Evolutionary conservation across 768 basidiomycete genomes (phyloP).

Genomic region (Pseudohyphozyma bogoriensis): DNA sequence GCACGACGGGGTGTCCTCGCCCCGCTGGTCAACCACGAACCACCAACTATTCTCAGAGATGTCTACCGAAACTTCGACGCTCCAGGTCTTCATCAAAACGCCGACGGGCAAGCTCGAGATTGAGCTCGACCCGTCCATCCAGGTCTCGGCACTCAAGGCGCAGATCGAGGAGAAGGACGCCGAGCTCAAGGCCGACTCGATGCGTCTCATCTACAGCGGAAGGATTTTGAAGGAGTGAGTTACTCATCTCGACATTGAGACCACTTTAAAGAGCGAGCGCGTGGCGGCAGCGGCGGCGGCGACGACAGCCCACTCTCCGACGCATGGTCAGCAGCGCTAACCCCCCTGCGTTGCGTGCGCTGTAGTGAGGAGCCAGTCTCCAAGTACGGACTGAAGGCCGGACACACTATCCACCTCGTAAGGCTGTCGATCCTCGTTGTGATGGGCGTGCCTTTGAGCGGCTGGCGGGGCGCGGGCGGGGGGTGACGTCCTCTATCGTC

Average conservation of each 20-base stretch:
- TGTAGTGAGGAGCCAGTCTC: neutral
- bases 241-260: too few relatives aligned
- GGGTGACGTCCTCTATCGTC: neutral
- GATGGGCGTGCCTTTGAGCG: neutral
- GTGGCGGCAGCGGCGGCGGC: too few relatives aligned
- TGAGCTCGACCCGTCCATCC: constrained; percentile 54
- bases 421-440: neutral
- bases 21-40: too few relatives aligned
- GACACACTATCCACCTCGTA: constrained; percentile 23
- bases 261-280: too few relatives aligned
- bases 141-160: constrained; percentile 86
- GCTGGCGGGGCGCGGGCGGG: neutral
- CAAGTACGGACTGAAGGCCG: constrained; percentile 18
- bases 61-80: too few relatives aligned
- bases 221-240: constrained; percentile 41
- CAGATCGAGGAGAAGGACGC: constrained; percentile 60
- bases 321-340: neutral
- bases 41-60: too few relatives aligned
- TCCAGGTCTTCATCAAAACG: neutral
- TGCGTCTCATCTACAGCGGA: constrained; percentile 89
- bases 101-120: constrained; percentile 28
- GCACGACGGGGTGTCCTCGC: too few relatives aligned
- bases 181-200: constrained; percentile 50
- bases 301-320: too few relatives aligned
- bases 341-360: too few relatives aligned